Evolutionary conservation across 2,329 filamentous ascomycete genomes (phyloP), one percentile per base, ranked within the genome.

Genomic region (Diaporthe citri): DNA sequence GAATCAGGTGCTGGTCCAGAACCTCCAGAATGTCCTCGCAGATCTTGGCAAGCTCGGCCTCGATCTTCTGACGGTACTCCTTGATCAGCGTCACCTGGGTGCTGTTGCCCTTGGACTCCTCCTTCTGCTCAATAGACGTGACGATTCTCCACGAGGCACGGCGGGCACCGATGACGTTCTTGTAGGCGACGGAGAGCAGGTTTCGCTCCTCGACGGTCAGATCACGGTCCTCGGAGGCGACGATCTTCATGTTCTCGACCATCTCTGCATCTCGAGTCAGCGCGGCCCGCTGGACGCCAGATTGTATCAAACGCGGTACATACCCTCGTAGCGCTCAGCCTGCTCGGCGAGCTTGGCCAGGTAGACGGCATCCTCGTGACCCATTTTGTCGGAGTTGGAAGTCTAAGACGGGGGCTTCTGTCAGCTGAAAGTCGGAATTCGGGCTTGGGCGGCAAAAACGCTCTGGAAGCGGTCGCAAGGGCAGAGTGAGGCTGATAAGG

Each of bases 271-370:
- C 46, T 17, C 59, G 43, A 64, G 62, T 77, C 52, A 74, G 70
- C 55, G 62, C 56, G 71, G 74, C 79, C 78, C 71, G 74, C 64
- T 55, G 69, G 59, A 59, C 67, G 43, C 60, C 60, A 69, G 51
- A 34, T 72, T 17, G 51, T 60, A 15, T 73, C 57, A 46, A 57
- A 52, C 71, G 34, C 64, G 51, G 73, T 78, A 87, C 91, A 83
- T 89, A 98, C 97, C 97, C 91, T 99, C 97, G 89, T 99, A 99
- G 87, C 97, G 96, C 93, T 99, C 97, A 88, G 97, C 97, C 93
- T 99, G 97, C 93, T 99, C 97, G 86, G 97, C 97, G 87, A 99
- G 94, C 95, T 98, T 98, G 89, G 97, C 97, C 87, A 98, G 94
- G 88, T 98, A 98, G 85, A 99, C 97, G 84, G 96, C 96, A 90